Base-by-base conservation (phyloP, 2,329 filamentous ascomycete species). In the Tolypocladium inflatum region DNA sequence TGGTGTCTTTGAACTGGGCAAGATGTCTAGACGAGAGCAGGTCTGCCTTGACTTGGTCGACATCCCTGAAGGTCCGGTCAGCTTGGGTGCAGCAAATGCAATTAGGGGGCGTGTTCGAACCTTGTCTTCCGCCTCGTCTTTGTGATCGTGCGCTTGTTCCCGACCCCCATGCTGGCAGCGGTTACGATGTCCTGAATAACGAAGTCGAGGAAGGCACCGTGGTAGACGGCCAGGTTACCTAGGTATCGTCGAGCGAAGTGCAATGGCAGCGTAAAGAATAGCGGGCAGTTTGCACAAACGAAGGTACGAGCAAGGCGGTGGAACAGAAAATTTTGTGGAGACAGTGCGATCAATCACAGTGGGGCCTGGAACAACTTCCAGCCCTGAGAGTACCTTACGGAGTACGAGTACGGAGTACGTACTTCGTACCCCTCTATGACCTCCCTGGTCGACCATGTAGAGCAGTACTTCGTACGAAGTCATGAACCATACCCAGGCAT, bases 31-130 rank as follows among this genome's bases (percentile, higher is more conserved):
- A 82, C 38, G 87, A 89, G 62, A 81, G 78, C 58, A 97, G 75
- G 72, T 99, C 94, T 63, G 86, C 84, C 69, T 92, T 86, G 73
- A 97, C 85, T 76, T 97, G 92, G 74, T 99, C 94, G 68, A 97
- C 80, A 73, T 96, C 93, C 73, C 94, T 94, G 68, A 67, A n/a
- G 13, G 21, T n/a, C 21, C 17, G 37, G 56, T 57, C 41, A 57
- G 52, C 39, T 52, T 35, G 30, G 26, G 26, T 15, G 26, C 48
- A 21, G 30, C 21, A 15, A 52, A 21, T n/a, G 30, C 10, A 35
- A 37, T 11, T 10, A 1, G 5, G 48, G 17, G 19, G 6, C 10
- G n/a, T 4, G 17, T 33, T 60, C 73, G 59, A 74, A 87, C 87
- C 87, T 84, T 23, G 81, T 85, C 68, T 85, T 83, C 62, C 88